Base-by-base conservation (phyloP, 2,329 filamentous ascomycete genomes). In the Neodidymelliopsis sp. region DNA sequence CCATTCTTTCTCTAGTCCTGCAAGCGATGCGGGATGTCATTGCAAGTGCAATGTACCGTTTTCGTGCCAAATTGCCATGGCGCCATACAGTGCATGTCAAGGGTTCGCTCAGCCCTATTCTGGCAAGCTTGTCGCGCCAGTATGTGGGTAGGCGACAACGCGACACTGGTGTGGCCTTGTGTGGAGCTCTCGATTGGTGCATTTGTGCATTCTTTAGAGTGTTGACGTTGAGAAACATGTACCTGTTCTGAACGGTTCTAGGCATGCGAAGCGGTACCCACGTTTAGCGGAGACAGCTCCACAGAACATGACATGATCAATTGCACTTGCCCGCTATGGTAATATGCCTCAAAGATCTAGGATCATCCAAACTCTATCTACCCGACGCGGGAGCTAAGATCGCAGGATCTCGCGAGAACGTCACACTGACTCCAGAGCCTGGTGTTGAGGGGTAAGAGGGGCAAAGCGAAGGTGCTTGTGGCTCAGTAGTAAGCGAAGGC, bases 361-460 rank as follows among this genome's bases (percentile, higher is more conserved):
- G 59, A 60, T 66, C 50, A 33, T 45, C 43, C 46, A 54, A 67
- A 67, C 60, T 65, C 44, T 62, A 68, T 67, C 65, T 70, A 64
- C 35, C 60, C 59, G 58, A 64, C 49, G 52, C 65, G 66, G 66
- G 63, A 67, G 44, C 66, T 70, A 69, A 58, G 48, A 68, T 63
- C 60, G 56, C 48, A 60, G 61, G 57, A 67, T 69, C 62, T 64
- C 46, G 54, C 45, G 15, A 50, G 53, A 44, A 60, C 56, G 57
- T 64, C 60, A 64, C 54, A 30, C 39, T 39, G 40, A 36, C 34
- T 50, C 46, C 38, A 11, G 27, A 37, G 18, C 12, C 6, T 49
- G 39, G 33, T 43, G 44, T 49, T 43, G 38, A 48, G 43, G 38
- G 33, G 38, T 15, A 19, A 9, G 19, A 24, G 18, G 15, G 12